Evolutionary conservation across 345 rosid genomes (phyloP).

Genomic region (Tarenaya hassleriana): DNA sequence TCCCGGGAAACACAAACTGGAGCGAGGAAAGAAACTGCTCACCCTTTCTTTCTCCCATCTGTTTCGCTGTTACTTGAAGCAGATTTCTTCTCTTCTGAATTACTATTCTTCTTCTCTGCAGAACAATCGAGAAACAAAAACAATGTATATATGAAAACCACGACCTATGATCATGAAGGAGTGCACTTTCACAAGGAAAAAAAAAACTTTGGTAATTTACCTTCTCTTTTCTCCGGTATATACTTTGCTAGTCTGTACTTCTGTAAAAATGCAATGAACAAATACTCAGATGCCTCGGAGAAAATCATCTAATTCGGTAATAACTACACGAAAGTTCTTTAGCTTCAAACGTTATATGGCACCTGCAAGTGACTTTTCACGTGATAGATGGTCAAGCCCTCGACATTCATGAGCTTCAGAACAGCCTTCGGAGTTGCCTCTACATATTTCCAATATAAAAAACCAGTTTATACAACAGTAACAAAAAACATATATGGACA

Average conservation of each 20-base stretch:
- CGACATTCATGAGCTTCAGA: conserved; percentile 79
- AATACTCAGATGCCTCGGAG: not conserved
- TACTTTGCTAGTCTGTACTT: conserved; percentile 89
- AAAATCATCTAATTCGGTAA: conserved; percentile 13
- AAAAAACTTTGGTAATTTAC: conserved; percentile 31
- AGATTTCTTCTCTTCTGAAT: conserved; percentile 57
- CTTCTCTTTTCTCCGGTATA: conserved; percentile 85
- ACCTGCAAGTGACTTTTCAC: conserved; percentile 98
- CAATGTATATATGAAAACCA: not conserved
- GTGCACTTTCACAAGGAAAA: conserved; percentile 11
- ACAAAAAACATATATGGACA: too few species aligned
- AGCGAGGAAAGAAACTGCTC: conserved; percentile 14
- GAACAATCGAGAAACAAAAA: not conserved
- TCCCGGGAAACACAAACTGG: too few species aligned
- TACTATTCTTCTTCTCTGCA: conserved; percentile 44
- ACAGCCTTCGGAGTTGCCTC: conserved; percentile 95
- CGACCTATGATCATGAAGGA: conserved; percentile 4
- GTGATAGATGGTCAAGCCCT: conserved; percentile 87
- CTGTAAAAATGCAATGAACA: conserved; percentile 38
- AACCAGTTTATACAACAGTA: too few species aligned
- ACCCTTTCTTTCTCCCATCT: conserved; percentile 60
- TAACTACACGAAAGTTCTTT: not conserved
- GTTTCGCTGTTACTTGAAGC: conserved; percentile 38
- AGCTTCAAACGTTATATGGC: conserved; percentile 6
- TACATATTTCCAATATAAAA: conserved; percentile 34